phyloP scores from a whole-genome alignment of 192 early-diverging fungal species.

The Umbelopsis sp. region DNA sequence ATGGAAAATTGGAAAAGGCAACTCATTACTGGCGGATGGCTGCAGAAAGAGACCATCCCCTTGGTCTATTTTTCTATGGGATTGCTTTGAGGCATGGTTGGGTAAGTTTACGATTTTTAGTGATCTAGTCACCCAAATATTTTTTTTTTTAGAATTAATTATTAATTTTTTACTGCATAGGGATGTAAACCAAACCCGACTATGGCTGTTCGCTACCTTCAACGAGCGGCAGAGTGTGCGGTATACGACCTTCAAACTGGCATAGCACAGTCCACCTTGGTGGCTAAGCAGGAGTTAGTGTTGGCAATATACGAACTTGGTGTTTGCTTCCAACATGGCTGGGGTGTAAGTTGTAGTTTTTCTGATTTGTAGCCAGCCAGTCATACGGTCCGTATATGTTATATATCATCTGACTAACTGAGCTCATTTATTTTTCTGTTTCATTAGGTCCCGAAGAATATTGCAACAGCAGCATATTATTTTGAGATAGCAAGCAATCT shows the following conservation, averaged over 20 bases:
- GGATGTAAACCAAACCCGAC: slow-evolving; percentile 69
- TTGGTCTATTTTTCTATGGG: slow-evolving; percentile 75
- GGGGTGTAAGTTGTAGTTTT: slow-evolving; percentile 54
- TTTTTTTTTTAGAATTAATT: background rate
- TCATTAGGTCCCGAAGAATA: slow-evolving; percentile 54
- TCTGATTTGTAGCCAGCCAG: no score
- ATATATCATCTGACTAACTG: no score
- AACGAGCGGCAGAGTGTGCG: slow-evolving; percentile 69
- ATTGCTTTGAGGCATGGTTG: slow-evolving; percentile 78
- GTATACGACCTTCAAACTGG: slow-evolving; percentile 59
- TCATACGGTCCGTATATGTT: background rate
- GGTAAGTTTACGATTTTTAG: slow-evolving; percentile 34
- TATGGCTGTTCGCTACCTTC: slow-evolving; percentile 68
- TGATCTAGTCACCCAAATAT: background rate
- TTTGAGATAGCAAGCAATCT: slow-evolving; percentile 81
- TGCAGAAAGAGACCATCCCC: slow-evolving; percentile 61
- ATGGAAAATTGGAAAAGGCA: slow-evolving; percentile 69
- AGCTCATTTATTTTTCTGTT: background rate
- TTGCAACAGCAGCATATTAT: slow-evolving; percentile 72
- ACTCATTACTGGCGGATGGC: slow-evolving; percentile 71
- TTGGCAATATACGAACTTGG: slow-evolving; percentile 82
- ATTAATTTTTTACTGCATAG: background rate
- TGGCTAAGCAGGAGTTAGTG: slow-evolving; percentile 64
- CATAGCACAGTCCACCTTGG: slow-evolving; percentile 48
- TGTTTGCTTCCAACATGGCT: slow-evolving; percentile 77